A percentile compares a stretch with the other conserved stretches of the same genome.
phyloP scores from a whole-genome alignment of 768 basidiomycete species.

The Trametes sanguinea region DNA sequence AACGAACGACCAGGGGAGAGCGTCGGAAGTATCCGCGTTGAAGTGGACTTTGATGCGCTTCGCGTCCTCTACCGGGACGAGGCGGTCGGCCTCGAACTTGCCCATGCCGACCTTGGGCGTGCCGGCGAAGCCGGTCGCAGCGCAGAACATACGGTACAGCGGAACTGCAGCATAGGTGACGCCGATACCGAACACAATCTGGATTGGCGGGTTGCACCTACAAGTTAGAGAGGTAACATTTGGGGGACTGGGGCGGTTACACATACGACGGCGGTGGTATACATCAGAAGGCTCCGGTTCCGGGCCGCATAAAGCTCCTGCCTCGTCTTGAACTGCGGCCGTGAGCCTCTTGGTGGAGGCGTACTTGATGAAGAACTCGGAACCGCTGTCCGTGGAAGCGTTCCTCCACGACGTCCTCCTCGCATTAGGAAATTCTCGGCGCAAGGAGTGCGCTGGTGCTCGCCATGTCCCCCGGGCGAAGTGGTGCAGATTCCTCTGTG shows the following conservation, averaged over 20 bases:
- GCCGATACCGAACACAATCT: conserved; percentile 82
- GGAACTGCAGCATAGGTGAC: conserved; percentile 97
- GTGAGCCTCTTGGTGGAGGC: conserved; percentile 8
- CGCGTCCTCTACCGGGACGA: conserved; percentile 70
- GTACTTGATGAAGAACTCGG: conserved; percentile 16
- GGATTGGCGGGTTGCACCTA: not conserved
- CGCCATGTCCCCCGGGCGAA: not conserved
- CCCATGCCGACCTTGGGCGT: conserved; percentile 90
- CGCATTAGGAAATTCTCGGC: not conserved
- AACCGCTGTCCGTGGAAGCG: conserved; percentile 2
- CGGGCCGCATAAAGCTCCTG: conserved; percentile 50
- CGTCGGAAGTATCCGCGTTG: conserved; percentile 89
- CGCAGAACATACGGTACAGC: conserved; percentile 96
- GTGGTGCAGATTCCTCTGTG: conserved; percentile 8
- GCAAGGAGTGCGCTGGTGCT: not conserved
- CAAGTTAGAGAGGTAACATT: not conserved
- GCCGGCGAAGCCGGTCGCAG: conserved; percentile 95
- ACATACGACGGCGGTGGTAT: conserved; percentile 79
- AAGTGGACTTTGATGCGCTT: conserved; percentile 91
- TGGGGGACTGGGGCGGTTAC: not conserved
- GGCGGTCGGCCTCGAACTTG: conserved; percentile 80
- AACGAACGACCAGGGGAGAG: conserved; percentile 90
- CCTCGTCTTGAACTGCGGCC: conserved; percentile 36
- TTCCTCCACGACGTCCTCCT: conserved; percentile 15
- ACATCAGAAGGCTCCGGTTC: conserved; percentile 82